Percentiles rank a stretch among this genome's conserved stretches.
Conservation (phyloP, 768 basidiomycete species). For the Hygrophorus russula region DNA sequence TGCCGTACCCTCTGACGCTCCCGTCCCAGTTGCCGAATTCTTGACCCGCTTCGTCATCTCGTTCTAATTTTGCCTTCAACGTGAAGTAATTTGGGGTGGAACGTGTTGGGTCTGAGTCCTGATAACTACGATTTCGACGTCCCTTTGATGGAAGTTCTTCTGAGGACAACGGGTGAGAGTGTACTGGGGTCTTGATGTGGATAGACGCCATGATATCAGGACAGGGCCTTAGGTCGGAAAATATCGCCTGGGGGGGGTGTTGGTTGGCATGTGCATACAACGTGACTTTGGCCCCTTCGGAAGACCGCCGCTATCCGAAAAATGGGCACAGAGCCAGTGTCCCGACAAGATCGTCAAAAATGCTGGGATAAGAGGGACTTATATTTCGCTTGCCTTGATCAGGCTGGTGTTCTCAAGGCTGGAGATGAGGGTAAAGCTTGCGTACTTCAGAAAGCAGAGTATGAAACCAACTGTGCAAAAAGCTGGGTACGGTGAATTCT, state of each 20-base stretch:
- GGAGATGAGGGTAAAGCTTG: constrained; percentile 64
- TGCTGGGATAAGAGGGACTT: constrained; percentile 84
- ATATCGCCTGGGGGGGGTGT: no score
- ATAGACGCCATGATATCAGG: constrained; percentile 15
- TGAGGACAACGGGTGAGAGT: constrained; percentile 62
- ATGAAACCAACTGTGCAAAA: constrained; percentile 69
- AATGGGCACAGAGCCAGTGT: not conserved
- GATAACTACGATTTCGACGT: constrained; percentile 34
- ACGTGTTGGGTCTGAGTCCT: constrained; percentile 18
- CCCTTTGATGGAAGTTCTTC: constrained; percentile 39
- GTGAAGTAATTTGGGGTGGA: constrained; percentile 47
- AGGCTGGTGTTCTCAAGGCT: constrained; percentile 52
- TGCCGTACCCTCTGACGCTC: constrained; percentile 47
- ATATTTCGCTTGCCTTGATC: constrained; percentile 81
- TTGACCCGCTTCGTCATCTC: constrained; percentile 19
- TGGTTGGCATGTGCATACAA: not conserved
- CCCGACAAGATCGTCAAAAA: constrained; percentile 52
- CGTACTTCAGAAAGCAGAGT: constrained; percentile 38
- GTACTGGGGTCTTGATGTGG: constrained; percentile 43
- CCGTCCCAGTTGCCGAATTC: constrained; percentile 28
- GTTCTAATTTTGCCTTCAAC: constrained; percentile 50
- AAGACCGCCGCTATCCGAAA: not conserved
- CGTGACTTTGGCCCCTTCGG: not conserved
- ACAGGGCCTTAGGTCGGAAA: not conserved
- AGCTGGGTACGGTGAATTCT: constrained; percentile 63